These are phyloP conservation scores for Thermomucor indicae-seudaticae DNA, from an alignment of 371 early-diverging fungal species.

Conservation along the genomic window DNA sequence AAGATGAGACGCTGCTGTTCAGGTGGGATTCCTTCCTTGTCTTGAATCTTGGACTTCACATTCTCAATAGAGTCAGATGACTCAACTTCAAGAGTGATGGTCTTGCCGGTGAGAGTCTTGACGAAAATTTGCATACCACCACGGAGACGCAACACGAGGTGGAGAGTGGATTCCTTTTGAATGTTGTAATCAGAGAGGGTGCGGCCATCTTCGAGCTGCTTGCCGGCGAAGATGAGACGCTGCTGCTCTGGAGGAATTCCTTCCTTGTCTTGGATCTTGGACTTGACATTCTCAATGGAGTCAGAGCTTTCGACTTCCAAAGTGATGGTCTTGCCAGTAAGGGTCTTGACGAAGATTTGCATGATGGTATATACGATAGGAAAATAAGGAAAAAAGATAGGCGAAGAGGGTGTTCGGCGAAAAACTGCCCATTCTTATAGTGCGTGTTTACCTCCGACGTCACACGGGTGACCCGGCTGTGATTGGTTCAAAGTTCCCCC, in stretches of 20 bases:
- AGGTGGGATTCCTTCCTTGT: constrained; percentile 94
- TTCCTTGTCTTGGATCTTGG: constrained; percentile 97
- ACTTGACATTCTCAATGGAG: constrained; percentile 89
- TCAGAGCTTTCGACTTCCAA: constrained; percentile 91
- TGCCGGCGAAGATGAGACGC: constrained; percentile 81
- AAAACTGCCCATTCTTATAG: constrained; percentile 80
- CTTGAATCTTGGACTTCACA: constrained; percentile 92
- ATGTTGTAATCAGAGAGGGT: constrained; percentile 72
- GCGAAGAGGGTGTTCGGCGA: constrained; percentile 72
- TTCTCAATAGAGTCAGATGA: constrained; percentile 87
- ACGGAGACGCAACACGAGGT: constrained; percentile 88
- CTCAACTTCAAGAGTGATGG: constrained; percentile 93
- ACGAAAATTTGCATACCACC: constrained; percentile 53
- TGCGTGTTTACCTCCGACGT: too few relatives aligned
- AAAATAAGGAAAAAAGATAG: too few relatives aligned
- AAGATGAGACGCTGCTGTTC: constrained; percentile 87
- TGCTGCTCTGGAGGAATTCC: constrained; percentile 90
- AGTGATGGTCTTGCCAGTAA: constrained; percentile 92
- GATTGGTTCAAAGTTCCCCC: too few relatives aligned
- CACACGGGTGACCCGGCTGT: too few relatives aligned
- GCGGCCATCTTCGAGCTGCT: constrained; percentile 82
- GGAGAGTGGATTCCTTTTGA: constrained; percentile 85
- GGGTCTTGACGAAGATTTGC: constrained; percentile 63
- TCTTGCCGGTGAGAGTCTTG: constrained; percentile 93
- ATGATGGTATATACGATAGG: constrained; percentile 66